phyloP scores from a whole-genome alignment of 345 rosid species.

The Nephelium lappaceum region DNA sequence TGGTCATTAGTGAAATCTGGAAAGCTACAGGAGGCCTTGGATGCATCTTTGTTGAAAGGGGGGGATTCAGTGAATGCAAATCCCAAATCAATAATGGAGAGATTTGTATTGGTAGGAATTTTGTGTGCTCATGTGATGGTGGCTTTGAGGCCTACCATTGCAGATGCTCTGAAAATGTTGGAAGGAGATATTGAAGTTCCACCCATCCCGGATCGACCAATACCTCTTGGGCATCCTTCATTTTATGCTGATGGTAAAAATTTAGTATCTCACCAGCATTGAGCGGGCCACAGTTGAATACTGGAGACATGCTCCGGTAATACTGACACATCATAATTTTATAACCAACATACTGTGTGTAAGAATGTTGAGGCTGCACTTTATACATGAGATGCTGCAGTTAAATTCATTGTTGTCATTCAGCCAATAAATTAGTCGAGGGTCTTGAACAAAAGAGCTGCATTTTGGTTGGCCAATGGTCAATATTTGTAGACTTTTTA shows the following conservation, averaged over 20 bases:
- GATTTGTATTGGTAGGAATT: slow-evolving; percentile 79
- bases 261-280: slow-evolving; percentile 62
- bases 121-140: slow-evolving; percentile 95
- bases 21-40: slow-evolving; percentile 63
- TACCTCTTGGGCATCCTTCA: slow-evolving; percentile 61
- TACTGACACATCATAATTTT: slow-evolving; percentile 6
- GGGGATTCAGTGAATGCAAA: slow-evolving; percentile 50
- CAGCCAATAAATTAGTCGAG: slow-evolving; percentile 1
- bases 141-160: slow-evolving; percentile 79
- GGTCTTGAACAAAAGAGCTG: slow-evolving; percentile 1
- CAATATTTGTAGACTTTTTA: background rate
- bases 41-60: slow-evolving; percentile 42
- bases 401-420: background rate
- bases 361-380: too few species aligned
- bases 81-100: slow-evolving; percentile 80
- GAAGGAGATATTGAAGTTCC: slow-evolving; percentile 94
- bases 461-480: background rate
- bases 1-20: slow-evolving; percentile 86
- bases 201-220: slow-evolving; percentile 72
- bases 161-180: slow-evolving; percentile 84
- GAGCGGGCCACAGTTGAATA: slow-evolving; percentile 43
- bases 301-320: slow-evolving; percentile 59
- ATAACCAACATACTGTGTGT: background rate
- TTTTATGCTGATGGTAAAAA: slow-evolving; percentile 31
- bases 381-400: background rate